phyloP scores from a whole-genome alignment of 2,329 filamentous ascomycete genomes.

The Sphaerulina vaccinii region DNA sequence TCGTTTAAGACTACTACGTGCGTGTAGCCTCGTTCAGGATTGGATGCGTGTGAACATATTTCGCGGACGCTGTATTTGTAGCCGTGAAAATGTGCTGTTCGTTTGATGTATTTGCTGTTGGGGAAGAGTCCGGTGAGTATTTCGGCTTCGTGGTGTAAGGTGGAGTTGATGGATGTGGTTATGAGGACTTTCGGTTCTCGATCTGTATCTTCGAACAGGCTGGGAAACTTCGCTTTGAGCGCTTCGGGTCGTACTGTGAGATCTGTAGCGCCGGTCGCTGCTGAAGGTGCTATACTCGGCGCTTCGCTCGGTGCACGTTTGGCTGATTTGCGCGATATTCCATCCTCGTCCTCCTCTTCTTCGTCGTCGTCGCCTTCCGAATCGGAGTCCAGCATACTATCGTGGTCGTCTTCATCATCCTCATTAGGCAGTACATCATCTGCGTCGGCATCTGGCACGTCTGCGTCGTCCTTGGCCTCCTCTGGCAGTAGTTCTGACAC shows the following conservation, averaged over 20 bases:
- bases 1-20: constrained; percentile 83
- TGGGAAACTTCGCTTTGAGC: constrained; percentile 60
- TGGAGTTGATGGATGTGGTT: constrained; percentile 86
- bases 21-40: constrained; percentile 69
- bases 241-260: constrained; percentile 61
- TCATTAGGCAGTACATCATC: constrained; percentile 34
- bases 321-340: constrained; percentile 23
- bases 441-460: constrained; percentile 34
- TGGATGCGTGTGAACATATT: constrained; percentile 80
- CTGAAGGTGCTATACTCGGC: constrained; percentile 51
- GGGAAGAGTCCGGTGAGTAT: constrained; percentile 81
- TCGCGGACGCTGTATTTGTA: constrained; percentile 92
- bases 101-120: constrained; percentile 74
- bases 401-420: constrained; percentile 55
- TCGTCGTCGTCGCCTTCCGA: constrained; percentile 42
- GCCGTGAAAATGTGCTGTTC: constrained; percentile 76
- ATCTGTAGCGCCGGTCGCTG: constrained; percentile 61
- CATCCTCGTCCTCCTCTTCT: constrained; percentile 49
- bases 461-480: constrained; percentile 12
- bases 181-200: constrained; percentile 78
- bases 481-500: constrained; percentile 15
- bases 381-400: constrained; percentile 72
- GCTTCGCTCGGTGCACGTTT: constrained; percentile 43
- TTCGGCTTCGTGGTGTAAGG: constrained; percentile 77
- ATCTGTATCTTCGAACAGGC: constrained; percentile 54